phyloP scores from a whole-genome alignment of 139 green algal species.

The Tetraselmis striata region DNA sequence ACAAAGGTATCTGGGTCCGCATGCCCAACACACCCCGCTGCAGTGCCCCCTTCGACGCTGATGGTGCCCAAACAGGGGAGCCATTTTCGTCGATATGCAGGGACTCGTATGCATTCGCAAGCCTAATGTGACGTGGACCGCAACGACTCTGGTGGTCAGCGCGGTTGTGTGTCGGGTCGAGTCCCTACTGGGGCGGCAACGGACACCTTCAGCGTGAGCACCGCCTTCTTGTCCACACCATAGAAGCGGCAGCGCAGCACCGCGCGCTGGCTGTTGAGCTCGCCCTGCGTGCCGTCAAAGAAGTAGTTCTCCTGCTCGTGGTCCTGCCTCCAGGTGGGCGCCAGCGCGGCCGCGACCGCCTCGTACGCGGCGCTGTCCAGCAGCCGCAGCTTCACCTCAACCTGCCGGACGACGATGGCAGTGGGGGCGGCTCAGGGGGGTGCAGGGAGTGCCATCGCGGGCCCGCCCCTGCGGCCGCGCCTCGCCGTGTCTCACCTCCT shows the following conservation, averaged over 20 bases:
- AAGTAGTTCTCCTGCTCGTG: conserved; percentile 91
- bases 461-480: neutral
- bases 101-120: too few relatives aligned
- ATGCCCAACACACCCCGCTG: too few relatives aligned
- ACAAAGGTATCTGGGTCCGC: too few relatives aligned
- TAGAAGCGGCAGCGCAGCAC: conserved; percentile 86
- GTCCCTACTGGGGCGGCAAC: too few relatives aligned
- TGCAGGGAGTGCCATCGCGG: neutral
- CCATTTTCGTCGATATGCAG: too few relatives aligned
- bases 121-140: too few relatives aligned
- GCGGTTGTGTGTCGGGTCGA: too few relatives aligned
- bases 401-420: conserved; percentile 38
- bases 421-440: too few relatives aligned
- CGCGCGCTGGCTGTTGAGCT: conserved; percentile 60
- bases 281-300: conserved; percentile 74
- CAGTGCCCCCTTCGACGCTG: too few relatives aligned
- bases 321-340: neutral
- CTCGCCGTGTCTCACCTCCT: conserved; percentile 4
- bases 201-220: conserved; percentile 82
- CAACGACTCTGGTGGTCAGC: too few relatives aligned
- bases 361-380: conserved; percentile 50
- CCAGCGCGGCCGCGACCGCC: conserved; percentile 52
- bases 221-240: conserved; percentile 60
- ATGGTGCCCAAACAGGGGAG: too few relatives aligned
- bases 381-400: conserved; percentile 90